Evolutionary conservation across 2,329 filamentous ascomycete genomes (phyloP).

Genomic region (Microcyclosporella mali): DNA sequence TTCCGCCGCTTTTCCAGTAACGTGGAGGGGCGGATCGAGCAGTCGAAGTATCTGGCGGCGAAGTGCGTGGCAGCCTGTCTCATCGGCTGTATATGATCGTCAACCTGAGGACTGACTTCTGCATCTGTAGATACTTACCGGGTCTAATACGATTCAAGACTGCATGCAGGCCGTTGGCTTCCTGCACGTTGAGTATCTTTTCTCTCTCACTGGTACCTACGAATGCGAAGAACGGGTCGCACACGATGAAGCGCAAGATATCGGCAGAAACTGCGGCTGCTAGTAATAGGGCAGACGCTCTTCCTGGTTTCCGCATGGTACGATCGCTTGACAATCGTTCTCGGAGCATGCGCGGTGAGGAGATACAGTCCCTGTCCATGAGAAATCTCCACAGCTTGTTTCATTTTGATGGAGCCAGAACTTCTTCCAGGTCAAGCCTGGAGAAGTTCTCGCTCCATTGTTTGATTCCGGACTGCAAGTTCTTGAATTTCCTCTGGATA

Average conservation of each 20-base stretch:
- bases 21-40: conserved; percentile 6
- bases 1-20: no score
- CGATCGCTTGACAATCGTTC: no score
- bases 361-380: no score
- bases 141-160: neutral
- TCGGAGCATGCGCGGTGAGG: no score
- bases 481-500: conserved; percentile 2
- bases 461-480: neutral
- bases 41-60: conserved; percentile 11
- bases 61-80: conserved; percentile 3
- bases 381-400: no score
- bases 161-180: neutral
- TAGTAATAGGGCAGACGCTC: neutral
- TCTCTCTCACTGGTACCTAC: neutral
- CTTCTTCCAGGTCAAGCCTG: conserved; percentile 1
- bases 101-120: neutral
- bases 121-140: neutral
- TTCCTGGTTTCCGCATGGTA: no score
- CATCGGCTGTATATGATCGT: neutral
- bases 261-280: conserved; percentile 5
- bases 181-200: neutral
- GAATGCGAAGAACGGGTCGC: conserved; percentile 12
- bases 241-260: conserved; percentile 4
- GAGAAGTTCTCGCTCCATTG: conserved; percentile 5
- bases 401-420: neutral